Percentiles rank a stretch among this genome's conserved stretches.
These are phyloP conservation scores for Ascochyta rabiei DNA, from an alignment of 2,329 filamentous ascomycete genomes.

Conservation along the genomic window DNA sequence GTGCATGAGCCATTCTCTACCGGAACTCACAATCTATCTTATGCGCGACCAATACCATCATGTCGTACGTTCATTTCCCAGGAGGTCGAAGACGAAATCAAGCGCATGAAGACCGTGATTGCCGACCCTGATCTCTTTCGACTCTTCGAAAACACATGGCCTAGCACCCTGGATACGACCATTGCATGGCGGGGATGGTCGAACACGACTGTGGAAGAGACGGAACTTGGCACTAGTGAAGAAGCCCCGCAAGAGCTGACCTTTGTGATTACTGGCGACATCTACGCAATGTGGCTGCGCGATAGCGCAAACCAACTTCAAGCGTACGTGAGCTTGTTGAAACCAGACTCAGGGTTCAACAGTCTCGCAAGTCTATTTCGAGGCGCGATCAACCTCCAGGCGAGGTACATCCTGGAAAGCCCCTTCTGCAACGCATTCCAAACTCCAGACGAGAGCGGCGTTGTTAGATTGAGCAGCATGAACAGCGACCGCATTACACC, in stretches of 20 bases:
- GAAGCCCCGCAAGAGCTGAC: conserved; percentile 63
- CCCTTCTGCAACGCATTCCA: conserved; percentile 62
- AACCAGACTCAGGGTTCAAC: conserved; percentile 51
- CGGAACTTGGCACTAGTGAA: not conserved
- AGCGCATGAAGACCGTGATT: conserved; percentile 45
- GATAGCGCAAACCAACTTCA: conserved; percentile 72
- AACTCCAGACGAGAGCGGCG: conserved; percentile 55
- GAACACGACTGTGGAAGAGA: conserved; percentile 49
- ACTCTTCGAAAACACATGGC: conserved; percentile 74
- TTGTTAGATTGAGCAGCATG: conserved; percentile 45
- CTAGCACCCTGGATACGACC: conserved; percentile 78
- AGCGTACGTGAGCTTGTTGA: conserved; percentile 67
- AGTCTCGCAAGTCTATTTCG: conserved; percentile 69
- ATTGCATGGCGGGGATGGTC: conserved; percentile 69
- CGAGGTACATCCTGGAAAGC: conserved; percentile 68
- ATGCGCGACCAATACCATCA: conserved; percentile 50
- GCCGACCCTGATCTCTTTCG: conserved; percentile 66
- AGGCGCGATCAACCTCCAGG: conserved; percentile 73
- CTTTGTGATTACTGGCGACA: conserved; percentile 64
- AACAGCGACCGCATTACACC: conserved; percentile 53
- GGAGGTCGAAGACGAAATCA: conserved; percentile 50
- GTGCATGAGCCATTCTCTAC: conserved; percentile 51
- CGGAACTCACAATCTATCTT: conserved; percentile 52
- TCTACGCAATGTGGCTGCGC: conserved; percentile 62
- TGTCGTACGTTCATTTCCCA: conserved; percentile 55